Conservation (phyloP, 805 yeast genomes). For the Starmerella lactis-condensi region DNA sequence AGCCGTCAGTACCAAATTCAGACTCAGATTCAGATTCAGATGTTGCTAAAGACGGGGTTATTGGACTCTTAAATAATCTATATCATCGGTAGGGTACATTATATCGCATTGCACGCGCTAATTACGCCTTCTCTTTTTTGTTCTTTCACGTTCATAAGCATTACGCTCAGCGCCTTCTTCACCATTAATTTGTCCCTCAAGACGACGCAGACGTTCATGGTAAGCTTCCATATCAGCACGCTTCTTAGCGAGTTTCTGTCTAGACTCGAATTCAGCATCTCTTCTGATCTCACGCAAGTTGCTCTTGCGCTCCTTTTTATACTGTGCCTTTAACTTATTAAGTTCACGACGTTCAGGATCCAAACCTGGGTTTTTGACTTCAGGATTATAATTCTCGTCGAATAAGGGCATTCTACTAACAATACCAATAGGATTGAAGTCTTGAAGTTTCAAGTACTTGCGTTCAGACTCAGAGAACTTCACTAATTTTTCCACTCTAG, state of each 20-base stretch:
- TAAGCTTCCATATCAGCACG: slow-evolving; percentile 57
- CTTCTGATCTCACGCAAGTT: slow-evolving; percentile 78
- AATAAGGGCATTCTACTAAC: slow-evolving; percentile 75
- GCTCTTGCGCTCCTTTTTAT: slow-evolving; percentile 81
- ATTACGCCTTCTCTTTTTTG: slow-evolving; percentile 26
- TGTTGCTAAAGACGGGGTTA: slow-evolving; percentile 37
- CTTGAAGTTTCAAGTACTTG: slow-evolving; percentile 60
- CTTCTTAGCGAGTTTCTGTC: slow-evolving; percentile 66
- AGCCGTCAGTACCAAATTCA: neutral
- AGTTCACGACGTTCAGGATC: slow-evolving; percentile 67
- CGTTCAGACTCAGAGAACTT: slow-evolving; percentile 34
- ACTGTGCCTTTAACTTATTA: slow-evolving; percentile 59
- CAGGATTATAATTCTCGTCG: slow-evolving; percentile 92
- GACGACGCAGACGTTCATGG: slow-evolving; percentile 74
- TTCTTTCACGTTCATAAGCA: slow-evolving; percentile 73
- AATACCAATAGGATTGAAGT: slow-evolving; percentile 68
- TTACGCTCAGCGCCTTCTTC: slow-evolving; percentile 93
- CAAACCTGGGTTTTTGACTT: slow-evolving; percentile 75
- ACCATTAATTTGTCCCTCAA: slow-evolving; percentile 72
- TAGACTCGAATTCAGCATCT: slow-evolving; percentile 69
- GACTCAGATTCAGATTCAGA: slow-evolving; percentile 6
- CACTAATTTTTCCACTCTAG: slow-evolving; percentile 8
- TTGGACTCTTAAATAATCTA: slow-evolving; percentile 64
- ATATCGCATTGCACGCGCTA: neutral
- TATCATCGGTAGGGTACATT: slow-evolving; percentile 29